Conservation (phyloP, 176 grass and related monocot species). For the Aegilops speltoides region DNA sequence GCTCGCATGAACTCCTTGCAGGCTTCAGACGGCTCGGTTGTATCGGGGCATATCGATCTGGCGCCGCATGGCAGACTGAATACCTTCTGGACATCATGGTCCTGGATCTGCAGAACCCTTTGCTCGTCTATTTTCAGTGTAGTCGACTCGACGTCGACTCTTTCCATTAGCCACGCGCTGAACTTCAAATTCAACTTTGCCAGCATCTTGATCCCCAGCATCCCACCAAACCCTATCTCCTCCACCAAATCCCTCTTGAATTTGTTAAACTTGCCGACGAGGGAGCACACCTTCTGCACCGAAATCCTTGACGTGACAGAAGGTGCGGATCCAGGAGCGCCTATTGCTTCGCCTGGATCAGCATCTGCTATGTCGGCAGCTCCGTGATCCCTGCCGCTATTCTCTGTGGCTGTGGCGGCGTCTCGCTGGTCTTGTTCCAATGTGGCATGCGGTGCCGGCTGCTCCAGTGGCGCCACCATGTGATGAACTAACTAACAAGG, state of each 20-base stretch:
- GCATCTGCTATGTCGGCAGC: background rate
- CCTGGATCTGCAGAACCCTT: background rate
- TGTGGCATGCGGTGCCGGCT: background rate
- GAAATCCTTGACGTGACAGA: slow-evolving; percentile 17
- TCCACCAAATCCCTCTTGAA: background rate
- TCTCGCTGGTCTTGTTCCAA: background rate
- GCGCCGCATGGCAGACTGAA: background rate
- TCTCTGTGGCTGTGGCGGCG: background rate
- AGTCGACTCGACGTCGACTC: background rate
- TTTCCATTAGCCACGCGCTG: slow-evolving; percentile 9
- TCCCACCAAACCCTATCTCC: background rate
- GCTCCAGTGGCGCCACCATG: background rate
- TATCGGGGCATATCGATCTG: background rate
- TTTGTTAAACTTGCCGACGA: background rate
- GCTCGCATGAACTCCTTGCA: background rate
- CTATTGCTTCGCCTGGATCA: background rate
- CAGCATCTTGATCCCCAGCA: background rate
- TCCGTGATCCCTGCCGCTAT: background rate
- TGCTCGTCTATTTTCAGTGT: slow-evolving; percentile 3
- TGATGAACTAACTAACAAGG: background rate
- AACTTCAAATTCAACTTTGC: slow-evolving; percentile 3
- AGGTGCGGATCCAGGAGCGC: background rate
- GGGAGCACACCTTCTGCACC: slow-evolving; percentile 1
- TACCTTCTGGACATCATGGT: background rate
- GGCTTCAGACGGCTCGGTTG: background rate